Base-by-base conservation (phyloP, 176 grass and related monocot genomes). In the Cenchrus fungigraminus region DNA sequence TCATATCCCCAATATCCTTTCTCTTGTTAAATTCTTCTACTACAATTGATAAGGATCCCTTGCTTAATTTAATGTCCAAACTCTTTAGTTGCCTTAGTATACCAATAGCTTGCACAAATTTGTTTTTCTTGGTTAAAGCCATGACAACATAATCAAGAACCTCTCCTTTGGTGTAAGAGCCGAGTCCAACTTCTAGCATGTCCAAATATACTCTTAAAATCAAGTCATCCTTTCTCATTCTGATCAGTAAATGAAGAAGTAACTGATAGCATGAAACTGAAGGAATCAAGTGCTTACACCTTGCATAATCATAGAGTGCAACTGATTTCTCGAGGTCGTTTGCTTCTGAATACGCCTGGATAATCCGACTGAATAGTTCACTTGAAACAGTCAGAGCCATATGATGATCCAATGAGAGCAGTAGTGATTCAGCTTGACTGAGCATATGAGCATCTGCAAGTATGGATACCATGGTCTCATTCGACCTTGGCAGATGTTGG, bases 1-100 rank as follows among this genome's bases (percentile, higher is more conserved):
- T 77, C 91, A 98, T 90, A 87, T 98, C 93, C n/a, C 85, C 77
- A 74, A 89, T 92, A 80, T 94, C 89, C 68, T 92, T 95, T 73
- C 89, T 95, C 76, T 68, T 88, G 76, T 84, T 94, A 68, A 95
- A 94, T 77, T 91, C 87, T 89, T 87, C 84, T 86, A 86, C 81
- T 55, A 98, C 76, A 78, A 74, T 61, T 76, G 89, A 89, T 47
- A 95, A 68, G 40, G 93, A 75, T 62, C 42, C 68, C 51, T 74
- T 76, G 66, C 89, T 90, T 73, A 83, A 74, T 84, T 83, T 43
- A 82, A 92, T 80, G 69, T 74, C 88, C 44, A 82, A 87, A 49
- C 51, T 68, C 65, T 91, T 98, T 65, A 92, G 32, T 69, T 87
- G 61, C 58, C 89, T 79, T 82, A 98, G 85, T 79, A 98, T 82